Evolutionary conservation across 352 stramenopile genomes (phyloP).

Genomic region (Blastocystis hominis): DNA sequence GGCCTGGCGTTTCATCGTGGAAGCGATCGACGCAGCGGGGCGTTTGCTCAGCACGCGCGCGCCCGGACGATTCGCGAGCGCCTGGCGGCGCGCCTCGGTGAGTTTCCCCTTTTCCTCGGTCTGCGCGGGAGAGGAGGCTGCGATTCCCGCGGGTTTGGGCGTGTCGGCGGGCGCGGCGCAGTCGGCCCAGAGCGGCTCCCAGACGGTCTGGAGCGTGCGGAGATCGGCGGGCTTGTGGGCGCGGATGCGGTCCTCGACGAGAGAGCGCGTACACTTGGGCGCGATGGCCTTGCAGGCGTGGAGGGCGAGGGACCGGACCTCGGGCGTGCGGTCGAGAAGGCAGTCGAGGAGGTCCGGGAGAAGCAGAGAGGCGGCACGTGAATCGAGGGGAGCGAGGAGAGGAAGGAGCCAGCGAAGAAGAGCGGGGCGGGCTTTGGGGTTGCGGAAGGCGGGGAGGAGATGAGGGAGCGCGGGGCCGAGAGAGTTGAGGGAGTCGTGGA

Average conservation of each 20-base stretch:
- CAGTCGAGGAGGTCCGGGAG: neutral
- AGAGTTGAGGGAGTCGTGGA: neutral
- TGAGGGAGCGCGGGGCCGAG: neutral
- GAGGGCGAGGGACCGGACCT: neutral
- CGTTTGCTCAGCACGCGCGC: neutral
- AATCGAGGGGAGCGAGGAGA: neutral
- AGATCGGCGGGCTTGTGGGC: neutral
- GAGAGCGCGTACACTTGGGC: neutral
- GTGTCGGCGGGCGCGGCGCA: neutral
- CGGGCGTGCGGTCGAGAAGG: neutral
- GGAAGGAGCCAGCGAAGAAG: neutral
- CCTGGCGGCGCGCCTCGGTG: neutral
- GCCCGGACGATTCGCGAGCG: constrained; percentile 30
- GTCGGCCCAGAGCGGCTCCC: neutral
- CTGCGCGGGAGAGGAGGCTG: neutral
- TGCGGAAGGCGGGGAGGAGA: neutral
- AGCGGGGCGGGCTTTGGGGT: neutral
- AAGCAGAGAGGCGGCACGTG: neutral
- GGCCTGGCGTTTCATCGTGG: constrained; percentile 30
- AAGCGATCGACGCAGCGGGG: neutral
- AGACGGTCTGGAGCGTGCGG: neutral
- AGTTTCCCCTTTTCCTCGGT: neutral
- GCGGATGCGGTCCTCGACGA: neutral
- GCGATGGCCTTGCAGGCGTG: neutral
- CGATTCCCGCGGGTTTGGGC: neutral